A percentile compares a stretch with the other conserved stretches of the same genome.
These are phyloP conservation scores for Arachnomyces sp. DNA, from an alignment of 2,329 filamentous ascomycete genomes.

Conservation along the genomic window DNA sequence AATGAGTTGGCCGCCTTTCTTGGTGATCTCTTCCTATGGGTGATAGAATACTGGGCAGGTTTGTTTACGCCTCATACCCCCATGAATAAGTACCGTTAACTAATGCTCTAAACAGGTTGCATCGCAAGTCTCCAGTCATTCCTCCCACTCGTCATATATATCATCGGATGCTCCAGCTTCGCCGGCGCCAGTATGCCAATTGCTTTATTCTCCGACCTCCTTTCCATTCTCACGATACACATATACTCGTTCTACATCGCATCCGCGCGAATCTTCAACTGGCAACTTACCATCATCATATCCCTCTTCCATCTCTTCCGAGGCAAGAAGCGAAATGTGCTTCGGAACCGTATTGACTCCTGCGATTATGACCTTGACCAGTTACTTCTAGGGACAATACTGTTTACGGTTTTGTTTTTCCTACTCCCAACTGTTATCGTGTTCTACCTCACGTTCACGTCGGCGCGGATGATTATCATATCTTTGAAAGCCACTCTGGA, in stretches of 20 bases:
- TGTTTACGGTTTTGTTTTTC: constrained; percentile 94
- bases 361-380: constrained; percentile 99
- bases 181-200: constrained; percentile 96
- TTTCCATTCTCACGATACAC: constrained; percentile 85
- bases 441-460: constrained; percentile 94
- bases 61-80: constrained; percentile 26
- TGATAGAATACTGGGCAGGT: constrained; percentile 97
- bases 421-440: constrained; percentile 89
- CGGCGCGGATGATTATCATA: constrained; percentile 91
- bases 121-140: constrained; percentile 70
- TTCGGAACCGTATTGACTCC: constrained; percentile 94
- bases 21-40: constrained; percentile 93
- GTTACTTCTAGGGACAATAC: constrained; percentile 86
- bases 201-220: constrained; percentile 85
- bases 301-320: constrained; percentile 98
- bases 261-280: constrained; percentile 93
- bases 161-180: constrained; percentile 91
- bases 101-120: constrained; percentile 47
- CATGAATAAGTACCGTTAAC: constrained; percentile 1
- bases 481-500: constrained; percentile 85
- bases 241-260: constrained; percentile 98
- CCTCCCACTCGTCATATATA: constrained; percentile 79
- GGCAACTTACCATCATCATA: constrained; percentile 93
- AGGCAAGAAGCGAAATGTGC: constrained; percentile 94
- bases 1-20: constrained; percentile 88